Conservation (phyloP, 345 rosid species). For the Melaleuca alternifolia region DNA sequence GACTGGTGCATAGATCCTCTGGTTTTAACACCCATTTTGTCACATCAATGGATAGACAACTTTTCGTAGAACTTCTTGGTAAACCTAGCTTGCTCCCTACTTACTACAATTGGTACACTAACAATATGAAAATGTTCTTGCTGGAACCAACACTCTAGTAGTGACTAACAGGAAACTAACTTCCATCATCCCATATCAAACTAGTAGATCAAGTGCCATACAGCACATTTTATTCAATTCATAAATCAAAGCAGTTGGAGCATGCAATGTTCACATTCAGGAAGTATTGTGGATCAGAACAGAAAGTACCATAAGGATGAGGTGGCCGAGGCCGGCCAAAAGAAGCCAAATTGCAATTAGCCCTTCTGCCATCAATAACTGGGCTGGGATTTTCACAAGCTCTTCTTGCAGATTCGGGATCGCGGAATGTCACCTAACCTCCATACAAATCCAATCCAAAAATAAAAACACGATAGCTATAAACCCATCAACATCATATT, state of each 20-base stretch:
- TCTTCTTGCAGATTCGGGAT: slow-evolving; percentile 21
- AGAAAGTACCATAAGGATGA: slow-evolving; percentile 9
- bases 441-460: background rate
- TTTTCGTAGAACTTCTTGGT: background rate
- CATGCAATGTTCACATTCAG: background rate
- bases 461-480: background rate
- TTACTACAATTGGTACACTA: background rate
- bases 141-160: background rate
- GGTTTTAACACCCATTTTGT: background rate
- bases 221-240: background rate
- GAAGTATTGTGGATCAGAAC: background rate
- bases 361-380: slow-evolving; percentile 28
- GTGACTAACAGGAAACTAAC: background rate
- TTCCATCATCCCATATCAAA: background rate
- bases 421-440: slow-evolving; percentile 12
- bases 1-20: background rate
- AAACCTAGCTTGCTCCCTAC: background rate
- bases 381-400: slow-evolving; percentile 33
- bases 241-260: background rate
- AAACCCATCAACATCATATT: background rate
- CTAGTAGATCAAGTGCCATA: background rate
- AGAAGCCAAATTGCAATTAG: slow-evolving; percentile 31
- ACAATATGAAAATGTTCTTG: background rate
- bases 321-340: slow-evolving; percentile 20
- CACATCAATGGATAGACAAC: background rate